Conservation (phyloP, 495 filamentous ascomycete genomes). For the Penicillium herquei region DNA sequence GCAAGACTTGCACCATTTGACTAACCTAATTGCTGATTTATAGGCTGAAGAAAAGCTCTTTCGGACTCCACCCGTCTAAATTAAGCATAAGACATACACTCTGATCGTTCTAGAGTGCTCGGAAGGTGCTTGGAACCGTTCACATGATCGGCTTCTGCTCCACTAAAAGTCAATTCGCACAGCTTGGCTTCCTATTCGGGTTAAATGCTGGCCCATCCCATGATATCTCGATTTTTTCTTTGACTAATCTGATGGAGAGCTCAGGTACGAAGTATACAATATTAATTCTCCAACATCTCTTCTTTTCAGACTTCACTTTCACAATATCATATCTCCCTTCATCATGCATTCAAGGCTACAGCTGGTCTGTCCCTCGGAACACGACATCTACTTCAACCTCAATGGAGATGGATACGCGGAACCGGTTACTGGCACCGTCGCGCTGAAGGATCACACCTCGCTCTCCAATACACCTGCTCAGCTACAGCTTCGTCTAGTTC, state of each 20-base stretch:
- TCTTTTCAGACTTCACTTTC: background rate
- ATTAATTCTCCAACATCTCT: background rate
- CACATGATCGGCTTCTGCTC: background rate
- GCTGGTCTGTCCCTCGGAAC: conserved; percentile 4
- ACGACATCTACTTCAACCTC: conserved; percentile 2
- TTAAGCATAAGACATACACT: background rate
- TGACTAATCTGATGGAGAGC: background rate
- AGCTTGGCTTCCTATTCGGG: conserved; percentile 2
- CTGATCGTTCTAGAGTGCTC: background rate
- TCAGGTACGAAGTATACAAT: no score
- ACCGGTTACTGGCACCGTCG: background rate
- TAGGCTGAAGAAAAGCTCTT: no score
- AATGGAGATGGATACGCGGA: conserved; percentile 1
- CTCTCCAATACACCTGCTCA: background rate
- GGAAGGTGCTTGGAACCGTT: background rate
- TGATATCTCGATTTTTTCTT: conserved; percentile 2
- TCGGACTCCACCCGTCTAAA: background rate
- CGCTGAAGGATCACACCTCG: background rate
- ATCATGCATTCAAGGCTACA: background rate
- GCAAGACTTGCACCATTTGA: no score
- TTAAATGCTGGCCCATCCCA: background rate
- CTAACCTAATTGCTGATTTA: no score
- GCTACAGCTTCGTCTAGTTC: background rate
- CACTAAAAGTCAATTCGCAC: conserved; percentile 3
- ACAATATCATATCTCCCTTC: background rate